Conservation (phyloP, 208 protist species). For the Herpetomonas tarakana region DNA sequence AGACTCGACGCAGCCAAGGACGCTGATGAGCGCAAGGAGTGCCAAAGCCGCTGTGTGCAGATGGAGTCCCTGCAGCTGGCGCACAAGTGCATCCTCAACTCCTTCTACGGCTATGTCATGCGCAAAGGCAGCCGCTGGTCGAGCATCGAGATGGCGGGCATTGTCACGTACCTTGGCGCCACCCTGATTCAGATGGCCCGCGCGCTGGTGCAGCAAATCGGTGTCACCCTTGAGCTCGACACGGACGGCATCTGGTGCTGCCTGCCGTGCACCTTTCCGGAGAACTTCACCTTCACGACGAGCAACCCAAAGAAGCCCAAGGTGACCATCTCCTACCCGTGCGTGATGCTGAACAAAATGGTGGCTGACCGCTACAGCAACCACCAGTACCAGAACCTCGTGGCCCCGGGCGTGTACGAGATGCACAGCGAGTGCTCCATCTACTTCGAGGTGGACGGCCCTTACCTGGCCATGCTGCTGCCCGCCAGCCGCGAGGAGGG, state of each 20-base stretch:
- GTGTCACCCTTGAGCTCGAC: constrained; percentile 99
- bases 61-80: constrained; percentile 99
- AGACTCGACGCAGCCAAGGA: constrained; percentile 85
- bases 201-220: constrained; percentile 97
- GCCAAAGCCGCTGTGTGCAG: constrained; percentile 94
- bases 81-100: constrained; percentile 99
- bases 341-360: constrained; percentile 98
- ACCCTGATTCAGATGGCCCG: constrained; percentile 99
- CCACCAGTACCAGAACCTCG: constrained; percentile 97
- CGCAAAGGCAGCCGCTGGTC: constrained; percentile 98
- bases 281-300: constrained; percentile 94
- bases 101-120: constrained; percentile 99
- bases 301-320: constrained; percentile 55
- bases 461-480: constrained; percentile 99
- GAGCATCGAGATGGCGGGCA: constrained; percentile 99
- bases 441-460: constrained; percentile 99
- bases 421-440: constrained; percentile 96
- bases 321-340: constrained; percentile 94
- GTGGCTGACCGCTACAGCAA: constrained; percentile 98
- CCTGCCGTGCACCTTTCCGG: constrained; percentile 97
- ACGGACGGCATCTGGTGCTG: constrained; percentile 99
- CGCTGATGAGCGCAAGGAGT: constrained; percentile 83
- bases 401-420: constrained; percentile 66
- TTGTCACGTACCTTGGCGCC: constrained; percentile 97
- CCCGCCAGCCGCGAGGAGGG: constrained; percentile 99